phyloP scores from a whole-genome alignment of 2,329 filamentous ascomycete genomes.

The Neopestalotiopsis sp. region DNA sequence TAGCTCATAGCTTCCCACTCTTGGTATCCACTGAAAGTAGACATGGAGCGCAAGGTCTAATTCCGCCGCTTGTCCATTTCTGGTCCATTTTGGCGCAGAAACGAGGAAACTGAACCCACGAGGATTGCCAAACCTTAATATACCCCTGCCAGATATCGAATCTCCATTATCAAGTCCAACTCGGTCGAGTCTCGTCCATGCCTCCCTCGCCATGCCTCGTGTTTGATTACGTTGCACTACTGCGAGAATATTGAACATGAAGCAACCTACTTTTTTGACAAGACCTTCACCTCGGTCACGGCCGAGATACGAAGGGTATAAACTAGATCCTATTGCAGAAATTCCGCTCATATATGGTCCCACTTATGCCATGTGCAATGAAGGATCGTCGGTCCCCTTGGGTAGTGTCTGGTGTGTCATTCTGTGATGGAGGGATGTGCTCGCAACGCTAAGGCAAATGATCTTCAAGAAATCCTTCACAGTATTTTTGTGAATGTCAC shows the following conservation, averaged over 20 bases:
- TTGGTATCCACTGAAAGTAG: neutral
- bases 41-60: neutral
- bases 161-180: too few species aligned
- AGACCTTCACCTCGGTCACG: neutral
- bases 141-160: slow-evolving; percentile 3
- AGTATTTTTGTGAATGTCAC: neutral
- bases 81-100: neutral
- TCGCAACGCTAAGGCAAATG: neutral
- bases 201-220: neutral
- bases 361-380: neutral
- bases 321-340: neutral
- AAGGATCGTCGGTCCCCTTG: neutral
- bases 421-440: neutral
- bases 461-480: neutral
- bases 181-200: neutral
- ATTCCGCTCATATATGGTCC: neutral
- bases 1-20: too few species aligned
- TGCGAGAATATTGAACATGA: neutral
- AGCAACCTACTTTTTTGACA: neutral
- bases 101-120: neutral
- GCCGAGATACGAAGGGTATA: neutral
- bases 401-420: neutral
- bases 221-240: neutral
- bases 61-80: neutral
- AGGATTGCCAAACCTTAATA: slow-evolving; percentile 9